Base-by-base conservation (phyloP, 345 rosid species). In the Leavenworthia alabamica region DNA sequence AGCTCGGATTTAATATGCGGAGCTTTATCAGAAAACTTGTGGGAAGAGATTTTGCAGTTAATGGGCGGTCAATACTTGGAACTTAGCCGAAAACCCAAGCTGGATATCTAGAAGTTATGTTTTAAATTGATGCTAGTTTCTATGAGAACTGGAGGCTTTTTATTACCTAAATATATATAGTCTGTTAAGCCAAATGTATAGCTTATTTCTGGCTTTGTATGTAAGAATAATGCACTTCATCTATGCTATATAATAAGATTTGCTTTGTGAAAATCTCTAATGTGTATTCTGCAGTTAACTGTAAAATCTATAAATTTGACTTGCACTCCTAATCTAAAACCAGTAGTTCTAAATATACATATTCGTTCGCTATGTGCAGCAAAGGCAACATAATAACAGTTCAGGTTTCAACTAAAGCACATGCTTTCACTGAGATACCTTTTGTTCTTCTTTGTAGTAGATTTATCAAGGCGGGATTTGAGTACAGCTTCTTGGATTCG, bases 41-140 rank as follows among this genome's bases (percentile, higher is more conserved):
- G 97, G 98, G 82, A 85, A 73, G 95, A 86, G 84, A 85, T 89
- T 64, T 81, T 92, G 83, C 90, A 83, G 80, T 80, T 81, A 45
- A 89, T 89, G 97, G 97, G 95, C 3, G 97, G 93, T 47, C 83
- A 71, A 26, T 89, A 86, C 83, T 85, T 89, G 0, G 97, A 92
- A 67, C 73, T 92, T 62, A 88, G 90, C 87, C 78, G 89, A 33
- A 89, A 89, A 69, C 96, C 96, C 1, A 89, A 83, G 78, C 89
- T 83, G 64, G 96, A 92, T 58, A 68, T 72, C 58, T 92, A 83
- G 80, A 66, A 55, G 13, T 27, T 10, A 33, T 43, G 49, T 8
- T 41, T 26, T 3, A 27, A 56, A 4, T 48, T 58, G 58, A 20
- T 48, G 51, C 35, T 48, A 67, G 53, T 52, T 27, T 49, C 12